A percentile compares a stretch with the other conserved stretches of the same genome.
These are phyloP conservation scores for Hymenochaete sp. DNA, from an alignment of 1,284 basidiomycete genomes.

Conservation along the genomic window DNA sequence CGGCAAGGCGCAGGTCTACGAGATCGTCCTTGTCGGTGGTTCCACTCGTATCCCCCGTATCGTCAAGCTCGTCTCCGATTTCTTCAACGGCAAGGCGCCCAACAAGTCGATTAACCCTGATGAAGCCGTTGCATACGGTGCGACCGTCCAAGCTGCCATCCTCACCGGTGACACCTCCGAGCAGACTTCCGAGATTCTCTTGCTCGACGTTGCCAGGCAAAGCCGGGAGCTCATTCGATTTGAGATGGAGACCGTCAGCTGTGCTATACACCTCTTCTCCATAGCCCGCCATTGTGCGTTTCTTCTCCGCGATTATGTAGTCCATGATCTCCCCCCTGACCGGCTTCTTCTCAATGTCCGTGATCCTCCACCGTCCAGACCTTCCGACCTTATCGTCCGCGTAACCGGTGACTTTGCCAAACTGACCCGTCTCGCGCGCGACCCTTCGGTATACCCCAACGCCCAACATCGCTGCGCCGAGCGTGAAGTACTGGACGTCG, in stretches of 20 bases:
- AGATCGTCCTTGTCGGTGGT: constrained; percentile 96
- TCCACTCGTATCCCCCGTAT: constrained; percentile 98
- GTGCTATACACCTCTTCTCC: constrained; percentile 96
- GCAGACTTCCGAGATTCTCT: constrained; percentile 85
- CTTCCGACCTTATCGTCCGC: too few species aligned
- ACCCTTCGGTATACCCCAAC: too few species aligned
- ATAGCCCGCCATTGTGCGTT: constrained; percentile 96
- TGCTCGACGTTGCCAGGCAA: constrained; percentile 96
- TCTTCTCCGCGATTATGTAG: too few species aligned
- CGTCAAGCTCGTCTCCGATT: constrained; percentile 95
- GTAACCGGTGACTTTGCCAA: too few species aligned
- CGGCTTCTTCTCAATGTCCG: too few species aligned
- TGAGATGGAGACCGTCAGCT: constrained; percentile 88
- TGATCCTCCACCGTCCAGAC: too few species aligned
- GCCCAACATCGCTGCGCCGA: too few species aligned
- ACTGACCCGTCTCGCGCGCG: too few species aligned
- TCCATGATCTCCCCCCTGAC: too few species aligned
- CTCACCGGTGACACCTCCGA: constrained; percentile 98
- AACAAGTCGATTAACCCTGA: constrained; percentile 99
- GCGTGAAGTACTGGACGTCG: too few species aligned
- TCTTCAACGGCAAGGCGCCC: constrained; percentile 96
- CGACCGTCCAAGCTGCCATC: constrained; percentile 97
- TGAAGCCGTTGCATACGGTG: constrained; percentile 98
- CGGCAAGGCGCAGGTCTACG: constrained; percentile 90
- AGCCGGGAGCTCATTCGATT: constrained; percentile 98